Conservation (phyloP, 2,329 filamentous ascomycete genomes). For the Kalaharituber pfeilii region DNA sequence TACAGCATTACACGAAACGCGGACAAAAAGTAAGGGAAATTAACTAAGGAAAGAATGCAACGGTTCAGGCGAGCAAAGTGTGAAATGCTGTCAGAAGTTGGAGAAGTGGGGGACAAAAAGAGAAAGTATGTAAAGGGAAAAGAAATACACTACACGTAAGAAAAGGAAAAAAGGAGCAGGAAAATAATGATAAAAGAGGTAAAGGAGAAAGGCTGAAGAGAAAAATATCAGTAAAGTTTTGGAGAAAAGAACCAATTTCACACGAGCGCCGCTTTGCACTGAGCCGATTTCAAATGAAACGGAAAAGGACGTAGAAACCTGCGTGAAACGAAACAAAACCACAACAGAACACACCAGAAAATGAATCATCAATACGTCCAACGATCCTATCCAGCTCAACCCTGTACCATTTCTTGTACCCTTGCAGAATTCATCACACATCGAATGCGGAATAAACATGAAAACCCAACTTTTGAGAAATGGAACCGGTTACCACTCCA, state of each 20-base stretch:
- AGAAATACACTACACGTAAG: slow-evolving; percentile 4
- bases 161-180: slow-evolving; percentile 3
- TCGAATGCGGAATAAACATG: not conserved
- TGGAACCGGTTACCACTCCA: not conserved
- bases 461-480: not conserved
- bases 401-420: not conserved
- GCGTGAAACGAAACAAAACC: not conserved
- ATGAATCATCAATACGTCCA: not conserved
- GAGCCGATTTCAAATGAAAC: not conserved
- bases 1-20: too few relatives aligned
- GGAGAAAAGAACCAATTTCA: not conserved
- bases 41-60: not conserved
- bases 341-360: not conserved
- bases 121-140: slow-evolving; percentile 5
- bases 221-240: too few relatives aligned
- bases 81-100: not conserved
- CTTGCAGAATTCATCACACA: not conserved
- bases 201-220: not conserved
- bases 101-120: slow-evolving; percentile 2
- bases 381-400: not conserved
- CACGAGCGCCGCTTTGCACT: not conserved
- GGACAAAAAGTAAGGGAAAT: too few relatives aligned
- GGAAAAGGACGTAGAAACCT: not conserved
- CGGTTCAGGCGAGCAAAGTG: not conserved
- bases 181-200: slow-evolving; percentile 4